phyloP scores from a whole-genome alignment of 2,329 filamentous ascomycete species.

The Leptographium flavum region DNA sequence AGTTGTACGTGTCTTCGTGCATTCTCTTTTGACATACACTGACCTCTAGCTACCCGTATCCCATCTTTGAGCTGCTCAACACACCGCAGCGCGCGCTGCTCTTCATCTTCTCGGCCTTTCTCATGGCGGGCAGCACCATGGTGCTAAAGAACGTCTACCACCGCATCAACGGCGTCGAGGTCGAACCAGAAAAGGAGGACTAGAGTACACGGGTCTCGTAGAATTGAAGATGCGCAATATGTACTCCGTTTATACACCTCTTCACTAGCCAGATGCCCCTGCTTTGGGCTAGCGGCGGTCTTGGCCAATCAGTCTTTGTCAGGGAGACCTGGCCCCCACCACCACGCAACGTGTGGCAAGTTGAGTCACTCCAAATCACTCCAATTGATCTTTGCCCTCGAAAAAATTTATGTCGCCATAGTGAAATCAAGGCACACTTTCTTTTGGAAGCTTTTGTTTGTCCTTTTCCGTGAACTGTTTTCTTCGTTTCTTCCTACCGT shows the following conservation, averaged over 20 bases:
- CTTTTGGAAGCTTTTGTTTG: background rate
- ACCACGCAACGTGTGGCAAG: background rate
- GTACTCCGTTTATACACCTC: no score
- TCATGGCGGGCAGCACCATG: constrained; percentile 59
- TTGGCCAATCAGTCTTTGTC: no score
- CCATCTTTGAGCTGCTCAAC: constrained; percentile 58
- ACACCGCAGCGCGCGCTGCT: constrained; percentile 52
- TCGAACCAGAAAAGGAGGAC: background rate
- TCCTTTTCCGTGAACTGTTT: background rate
- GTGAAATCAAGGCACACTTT: background rate
- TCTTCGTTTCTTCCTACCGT: background rate
- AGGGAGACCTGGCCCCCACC: background rate
- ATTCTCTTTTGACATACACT: background rate
- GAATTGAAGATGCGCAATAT: no score
- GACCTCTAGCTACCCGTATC: constrained; percentile 61
- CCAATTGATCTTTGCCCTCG: background rate
- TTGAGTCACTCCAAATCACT: background rate
- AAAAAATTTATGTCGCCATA: background rate
- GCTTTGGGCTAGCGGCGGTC: no score
- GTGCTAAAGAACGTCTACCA: constrained; percentile 57
- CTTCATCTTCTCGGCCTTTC: constrained; percentile 52
- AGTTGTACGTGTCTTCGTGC: constrained; percentile 34
- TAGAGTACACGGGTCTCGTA: background rate
- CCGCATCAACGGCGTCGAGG: constrained; percentile 42
- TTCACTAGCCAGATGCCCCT: no score